phyloP scores from a whole-genome alignment of 495 filamentous ascomycete species.

The Entonaema liquescens region DNA sequence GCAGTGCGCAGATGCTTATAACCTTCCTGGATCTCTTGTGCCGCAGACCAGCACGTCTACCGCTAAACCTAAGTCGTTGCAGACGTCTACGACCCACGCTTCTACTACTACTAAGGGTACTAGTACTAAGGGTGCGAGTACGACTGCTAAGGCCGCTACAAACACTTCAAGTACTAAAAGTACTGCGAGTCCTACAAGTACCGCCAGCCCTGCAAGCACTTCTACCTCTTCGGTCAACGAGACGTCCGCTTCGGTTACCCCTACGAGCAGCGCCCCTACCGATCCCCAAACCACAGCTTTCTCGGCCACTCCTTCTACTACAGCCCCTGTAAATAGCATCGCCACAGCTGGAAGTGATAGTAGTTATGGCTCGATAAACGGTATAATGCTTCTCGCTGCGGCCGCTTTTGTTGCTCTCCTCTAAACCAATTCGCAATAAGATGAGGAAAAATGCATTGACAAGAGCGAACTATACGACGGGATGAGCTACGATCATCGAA shows the following conservation, averaged over 20 bases:
- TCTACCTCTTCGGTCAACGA: background rate
- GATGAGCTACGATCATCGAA: constrained; percentile 31
- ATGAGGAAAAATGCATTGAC: constrained; percentile 8
- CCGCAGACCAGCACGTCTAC: constrained; percentile 41
- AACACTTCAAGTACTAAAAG: constrained; percentile 8
- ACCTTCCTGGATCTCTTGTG: constrained; percentile 50
- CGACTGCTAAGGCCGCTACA: constrained; percentile 20
- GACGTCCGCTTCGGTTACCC: background rate
- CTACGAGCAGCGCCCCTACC: constrained; percentile 1
- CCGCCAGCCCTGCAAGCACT: constrained; percentile 18
- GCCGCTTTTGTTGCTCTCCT: constrained; percentile 35
- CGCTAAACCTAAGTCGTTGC: constrained; percentile 1
- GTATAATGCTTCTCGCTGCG: constrained; percentile 17
- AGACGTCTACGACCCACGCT: constrained; percentile 19
- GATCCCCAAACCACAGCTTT: background rate
- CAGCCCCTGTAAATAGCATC: constrained; percentile 26
- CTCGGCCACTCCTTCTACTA: constrained; percentile 23
- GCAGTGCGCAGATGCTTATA: constrained; percentile 54
- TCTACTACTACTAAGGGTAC: constrained; percentile 31
- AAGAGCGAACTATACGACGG: constrained; percentile 18
- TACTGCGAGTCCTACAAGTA: constrained; percentile 2
- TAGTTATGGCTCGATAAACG: constrained; percentile 13
- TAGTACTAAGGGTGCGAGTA: constrained; percentile 17
- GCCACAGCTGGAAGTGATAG: constrained; percentile 25
- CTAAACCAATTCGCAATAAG: constrained; percentile 12